Percentiles rank a stretch among this genome's conserved stretches.
Conservation (phyloP, 192 early-diverging fungal species). For the Backusella morwellensis region DNA sequence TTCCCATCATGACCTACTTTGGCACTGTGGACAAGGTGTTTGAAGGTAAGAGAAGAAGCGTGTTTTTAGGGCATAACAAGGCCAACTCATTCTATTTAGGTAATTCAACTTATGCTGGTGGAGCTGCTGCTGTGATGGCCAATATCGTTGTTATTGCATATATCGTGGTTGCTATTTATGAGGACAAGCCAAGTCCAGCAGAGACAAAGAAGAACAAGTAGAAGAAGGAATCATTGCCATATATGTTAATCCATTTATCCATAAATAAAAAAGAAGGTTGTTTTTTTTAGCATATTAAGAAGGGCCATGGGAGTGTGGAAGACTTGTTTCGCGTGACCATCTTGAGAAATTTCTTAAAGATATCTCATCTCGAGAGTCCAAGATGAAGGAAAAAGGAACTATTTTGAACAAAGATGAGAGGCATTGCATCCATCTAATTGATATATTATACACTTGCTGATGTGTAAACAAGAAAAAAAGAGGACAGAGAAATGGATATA, state of each 20-base stretch:
- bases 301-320: not conserved
- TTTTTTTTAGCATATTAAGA: not conserved
- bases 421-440: too few relatives aligned
- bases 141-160: slow-evolving; percentile 48
- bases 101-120: slow-evolving; percentile 52
- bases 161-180: slow-evolving; percentile 40
- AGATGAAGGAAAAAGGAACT: too few relatives aligned
- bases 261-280: not conserved
- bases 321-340: not conserved
- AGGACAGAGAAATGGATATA: too few relatives aligned
- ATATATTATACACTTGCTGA: too few relatives aligned
- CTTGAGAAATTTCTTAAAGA: too few relatives aligned
- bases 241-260: not conserved
- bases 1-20: slow-evolving; percentile 45
- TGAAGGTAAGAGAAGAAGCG: slow-evolving; percentile 31
- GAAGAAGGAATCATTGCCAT: not conserved
- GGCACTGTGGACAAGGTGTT: slow-evolving; percentile 36
- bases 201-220: slow-evolving; percentile 1
- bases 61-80: not conserved
- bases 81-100: slow-evolving; percentile 18
- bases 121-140: slow-evolving; percentile 46
- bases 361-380: too few relatives aligned
- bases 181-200: slow-evolving; percentile 25
- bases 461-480: too few relatives aligned
- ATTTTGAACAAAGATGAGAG: too few relatives aligned